These are phyloP conservation scores for Ophiostoma ulmi DNA, from an alignment of 2,329 filamentous ascomycete genomes.

Conservation along the genomic window DNA sequence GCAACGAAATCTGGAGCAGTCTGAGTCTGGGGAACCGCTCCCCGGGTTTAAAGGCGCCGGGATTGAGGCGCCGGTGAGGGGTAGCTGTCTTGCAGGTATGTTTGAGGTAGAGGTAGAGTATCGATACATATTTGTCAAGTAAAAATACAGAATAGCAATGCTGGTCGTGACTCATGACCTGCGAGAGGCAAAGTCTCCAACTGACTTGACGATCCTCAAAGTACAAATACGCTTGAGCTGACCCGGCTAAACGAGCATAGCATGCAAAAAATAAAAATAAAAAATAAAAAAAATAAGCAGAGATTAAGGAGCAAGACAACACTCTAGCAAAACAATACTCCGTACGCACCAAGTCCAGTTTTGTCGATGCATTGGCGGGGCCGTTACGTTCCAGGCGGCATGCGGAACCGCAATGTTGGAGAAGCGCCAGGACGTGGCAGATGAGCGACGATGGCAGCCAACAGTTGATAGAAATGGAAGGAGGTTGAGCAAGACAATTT, in stretches of 20 bases:
- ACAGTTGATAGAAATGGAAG: background rate
- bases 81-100: slow-evolving; percentile 1
- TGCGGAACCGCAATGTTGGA: slow-evolving; percentile 24
- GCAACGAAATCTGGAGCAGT: background rate
- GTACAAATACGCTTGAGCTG: too few relatives aligned
- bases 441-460: background rate
- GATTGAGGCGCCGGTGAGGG: slow-evolving; percentile 14
- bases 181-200: too few relatives aligned
- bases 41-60: background rate
- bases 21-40: slow-evolving; percentile 10
- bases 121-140: background rate
- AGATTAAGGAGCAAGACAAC: background rate
- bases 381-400: slow-evolving; percentile 3
- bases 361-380: slow-evolving; percentile 9
- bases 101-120: background rate
- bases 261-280: background rate
- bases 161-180: too few relatives aligned
- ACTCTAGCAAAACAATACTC: background rate
- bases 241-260: too few relatives aligned
- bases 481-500: background rate
- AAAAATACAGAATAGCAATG: background rate
- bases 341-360: background rate
- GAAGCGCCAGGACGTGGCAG: slow-evolving; percentile 5
- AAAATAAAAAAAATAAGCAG: background rate
- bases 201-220: too few relatives aligned